Evolutionary conservation across 164 flowering plant genomes (phyloP).

Genomic region (Hamamelis virginiana): DNA sequence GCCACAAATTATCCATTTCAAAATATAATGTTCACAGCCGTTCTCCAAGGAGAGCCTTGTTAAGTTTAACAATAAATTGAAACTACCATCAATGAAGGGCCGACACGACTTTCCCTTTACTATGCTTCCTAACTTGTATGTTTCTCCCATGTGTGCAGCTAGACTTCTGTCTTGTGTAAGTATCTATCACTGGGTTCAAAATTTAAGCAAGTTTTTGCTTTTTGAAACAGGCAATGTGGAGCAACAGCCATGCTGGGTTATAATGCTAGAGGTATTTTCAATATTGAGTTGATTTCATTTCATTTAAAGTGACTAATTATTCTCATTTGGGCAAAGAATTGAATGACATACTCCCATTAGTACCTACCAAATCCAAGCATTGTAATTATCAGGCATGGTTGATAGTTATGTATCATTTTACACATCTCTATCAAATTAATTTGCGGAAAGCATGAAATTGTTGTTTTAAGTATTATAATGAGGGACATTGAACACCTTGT

Average conservation of each 20-base stretch:
- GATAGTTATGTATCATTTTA: neutral
- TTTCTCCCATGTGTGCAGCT: constrained; percentile 1
- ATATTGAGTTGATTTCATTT: neutral
- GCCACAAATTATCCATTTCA: too few relatives aligned
- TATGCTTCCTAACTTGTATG: neutral
- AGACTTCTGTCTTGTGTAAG: neutral
- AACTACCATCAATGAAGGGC: too few relatives aligned
- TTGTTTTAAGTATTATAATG: neutral
- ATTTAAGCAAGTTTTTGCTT: constrained; percentile 11
- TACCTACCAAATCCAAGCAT: neutral
- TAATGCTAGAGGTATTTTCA: constrained; percentile 90
- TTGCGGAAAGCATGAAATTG: neutral
- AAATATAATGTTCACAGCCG: too few relatives aligned
- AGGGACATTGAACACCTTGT: neutral
- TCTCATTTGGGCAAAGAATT: neutral
- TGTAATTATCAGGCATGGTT: neutral
- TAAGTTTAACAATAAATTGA: too few relatives aligned
- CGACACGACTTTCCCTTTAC: neutral
- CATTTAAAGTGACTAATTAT: neutral
- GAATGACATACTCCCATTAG: neutral
- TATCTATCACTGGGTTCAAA: constrained; percentile 12
- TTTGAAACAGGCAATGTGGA: constrained; percentile 56
- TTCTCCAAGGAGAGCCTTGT: too few relatives aligned
- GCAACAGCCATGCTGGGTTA: constrained; percentile 93
- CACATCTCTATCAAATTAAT: neutral